Conservation (phyloP, 768 basidiomycete genomes). For the Goffeauzyma gilvescens region DNA sequence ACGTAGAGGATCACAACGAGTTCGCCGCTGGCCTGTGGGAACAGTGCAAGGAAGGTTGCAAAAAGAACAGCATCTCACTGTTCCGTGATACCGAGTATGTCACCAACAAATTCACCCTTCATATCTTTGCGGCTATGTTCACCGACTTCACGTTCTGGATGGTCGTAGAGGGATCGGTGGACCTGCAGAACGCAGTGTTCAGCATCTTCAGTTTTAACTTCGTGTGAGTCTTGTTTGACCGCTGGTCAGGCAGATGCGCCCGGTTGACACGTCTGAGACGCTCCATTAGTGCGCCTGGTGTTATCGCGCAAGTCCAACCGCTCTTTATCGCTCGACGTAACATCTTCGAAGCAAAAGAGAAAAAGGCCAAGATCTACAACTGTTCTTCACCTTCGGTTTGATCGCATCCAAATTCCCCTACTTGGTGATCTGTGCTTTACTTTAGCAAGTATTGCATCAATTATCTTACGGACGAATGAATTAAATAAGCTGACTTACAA, state of each 20-base stretch:
- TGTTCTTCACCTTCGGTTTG: conserved; percentile 24
- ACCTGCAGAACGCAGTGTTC: conserved; percentile 59
- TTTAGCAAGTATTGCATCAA: conserved; percentile 12
- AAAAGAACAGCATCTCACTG: conserved; percentile 35
- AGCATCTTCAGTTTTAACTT: conserved; percentile 37
- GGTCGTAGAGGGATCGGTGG: conserved; percentile 45
- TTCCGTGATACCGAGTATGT: conserved; percentile 39
- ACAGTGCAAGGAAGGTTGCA: conserved; percentile 7
- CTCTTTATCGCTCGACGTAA: conserved; percentile 53
- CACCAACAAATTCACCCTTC: conserved; percentile 31
- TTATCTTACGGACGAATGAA: no score
- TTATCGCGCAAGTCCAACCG: conserved; percentile 63
- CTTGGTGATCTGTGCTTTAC: conserved; percentile 21
- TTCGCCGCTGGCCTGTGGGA: conserved; percentile 12
- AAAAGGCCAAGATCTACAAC: conserved; percentile 21
- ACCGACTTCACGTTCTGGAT: conserved; percentile 42
- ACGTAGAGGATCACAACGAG: conserved; percentile 27
- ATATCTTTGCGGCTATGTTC: conserved; percentile 19
- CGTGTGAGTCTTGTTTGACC: conserved; percentile 5
- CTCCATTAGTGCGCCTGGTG: conserved; percentile 47
- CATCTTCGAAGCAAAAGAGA: conserved; percentile 24
- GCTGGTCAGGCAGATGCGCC: no score
- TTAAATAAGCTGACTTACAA: no score
- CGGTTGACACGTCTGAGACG: no score
- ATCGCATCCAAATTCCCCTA: conserved; percentile 26